phyloP scores from a whole-genome alignment of 1,284 basidiomycete species.

The Moesziomyces antarcticus region DNA sequence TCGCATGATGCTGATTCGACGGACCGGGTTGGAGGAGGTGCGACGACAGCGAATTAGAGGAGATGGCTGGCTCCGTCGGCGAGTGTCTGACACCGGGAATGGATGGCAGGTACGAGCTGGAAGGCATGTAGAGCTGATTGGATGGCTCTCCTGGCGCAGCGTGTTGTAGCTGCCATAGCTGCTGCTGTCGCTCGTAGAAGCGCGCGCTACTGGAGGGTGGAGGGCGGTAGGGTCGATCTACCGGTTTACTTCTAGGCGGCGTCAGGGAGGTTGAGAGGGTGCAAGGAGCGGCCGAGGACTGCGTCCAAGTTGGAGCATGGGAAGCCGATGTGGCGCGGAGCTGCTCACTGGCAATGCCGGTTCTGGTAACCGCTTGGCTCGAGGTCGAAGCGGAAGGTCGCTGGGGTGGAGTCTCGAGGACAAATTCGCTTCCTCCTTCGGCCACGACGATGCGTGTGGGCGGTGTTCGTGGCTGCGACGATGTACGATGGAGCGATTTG shows the following conservation, averaged over 20 bases:
- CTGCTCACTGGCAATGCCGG: neutral
- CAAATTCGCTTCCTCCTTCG: constrained; percentile 39
- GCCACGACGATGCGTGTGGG: constrained; percentile 22
- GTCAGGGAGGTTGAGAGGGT: constrained; percentile 18
- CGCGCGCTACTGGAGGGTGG: constrained; percentile 44
- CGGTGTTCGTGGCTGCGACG: constrained; percentile 1
- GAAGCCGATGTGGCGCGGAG: neutral
- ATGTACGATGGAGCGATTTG: constrained; percentile 1
- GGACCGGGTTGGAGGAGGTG: constrained; percentile 1
- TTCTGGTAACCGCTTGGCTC: neutral
- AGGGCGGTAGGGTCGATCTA: constrained; percentile 37
- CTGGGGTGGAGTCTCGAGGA: constrained; percentile 25
- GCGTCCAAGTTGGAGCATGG: constrained; percentile 3
- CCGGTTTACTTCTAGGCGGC: constrained; percentile 15
- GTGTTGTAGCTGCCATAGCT: constrained; percentile 26
- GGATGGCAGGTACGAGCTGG: constrained; percentile 3
- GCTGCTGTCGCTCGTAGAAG: constrained; percentile 37
- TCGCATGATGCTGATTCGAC: neutral
- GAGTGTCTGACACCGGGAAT: neutral
- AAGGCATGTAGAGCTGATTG: neutral
- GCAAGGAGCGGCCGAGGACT: constrained; percentile 6
- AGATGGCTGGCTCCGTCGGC: neutral
- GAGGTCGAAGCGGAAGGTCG: constrained; percentile 8
- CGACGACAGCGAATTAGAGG: neutral
- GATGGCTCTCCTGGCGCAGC: constrained; percentile 4